Evolutionary conservation across 139 green algal species (phyloP), one percentile per base, ranked within the genome.

Genomic region (Chlorella sp.): DNA sequence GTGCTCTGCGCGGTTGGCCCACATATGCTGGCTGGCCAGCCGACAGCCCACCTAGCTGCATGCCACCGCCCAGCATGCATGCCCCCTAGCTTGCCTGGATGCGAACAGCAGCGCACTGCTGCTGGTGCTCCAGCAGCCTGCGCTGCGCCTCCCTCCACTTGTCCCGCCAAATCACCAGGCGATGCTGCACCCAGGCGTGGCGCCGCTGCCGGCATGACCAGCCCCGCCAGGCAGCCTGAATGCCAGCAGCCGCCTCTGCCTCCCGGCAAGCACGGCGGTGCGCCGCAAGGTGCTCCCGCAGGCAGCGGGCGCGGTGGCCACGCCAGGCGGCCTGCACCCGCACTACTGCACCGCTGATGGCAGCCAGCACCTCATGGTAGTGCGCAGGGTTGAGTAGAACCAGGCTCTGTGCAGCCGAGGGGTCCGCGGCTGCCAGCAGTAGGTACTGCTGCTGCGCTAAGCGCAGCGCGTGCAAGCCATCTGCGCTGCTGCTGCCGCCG

Each of bases 141-240:
- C 26, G 32, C 79, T 90, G 79, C 21, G 78, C 78, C 64, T 37
- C 61, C 19, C 19, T 79, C 87, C 87, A 90, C 64, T 86, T 26
- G 30, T 37, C 36, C 78, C 87, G 78, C 87, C 87, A 90, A 2
- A 16, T 61, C 15, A 39, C 64, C 87, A 90, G 79, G 24, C 64
- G 42, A 0, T 26, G 34, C 37, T 71, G 78, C 37, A 90, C 39
- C 28, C 28, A 81, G 3, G 40, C 9, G 40, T 48, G 14, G 16
- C 39, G 18, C 32, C 30, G 57, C 21, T 37, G 61, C 36, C 48
- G 69, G 66, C 42, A 88, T 18, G 26, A 18, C 64, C 61, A 81
- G 28, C 87, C 87, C 1, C 87, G 87, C 78, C 87, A 90, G 4
- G 64, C 78, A 2, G 87, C 87, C 42, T 90, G 87, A 32, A 90